Base-by-base conservation (phyloP, 345 rosid genomes). In the Psidium friedrichsthalianum region DNA sequence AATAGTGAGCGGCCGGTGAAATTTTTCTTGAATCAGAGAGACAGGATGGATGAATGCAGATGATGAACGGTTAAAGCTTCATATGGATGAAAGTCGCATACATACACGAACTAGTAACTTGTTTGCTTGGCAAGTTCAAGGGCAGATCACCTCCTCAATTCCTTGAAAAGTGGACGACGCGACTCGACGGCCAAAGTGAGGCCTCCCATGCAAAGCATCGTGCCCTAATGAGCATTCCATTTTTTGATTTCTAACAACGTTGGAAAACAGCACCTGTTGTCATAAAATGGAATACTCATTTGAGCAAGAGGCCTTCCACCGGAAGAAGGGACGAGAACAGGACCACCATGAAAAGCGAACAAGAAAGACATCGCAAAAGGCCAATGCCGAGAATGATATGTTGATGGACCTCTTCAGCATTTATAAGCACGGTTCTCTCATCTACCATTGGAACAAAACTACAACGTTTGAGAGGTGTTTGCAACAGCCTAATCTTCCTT, bases 251-350 rank as follows among this genome's bases (percentile, higher is more conserved):
- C 61, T 78, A 52, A 49, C 80, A 56, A 85, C 40, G 83, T n/a
- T 32, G 82, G 69, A 13, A 49, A 32, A 11, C 87, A 47, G 82
- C 61, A 32, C 16, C 16, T 44, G 84, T 83, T 80, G 58, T 40
- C 84, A 58, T 85, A 51, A n/a, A 18, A 61, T 90, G 93, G 91
- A 92, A 90, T 88, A 87, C 92, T 89, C 92, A 92, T 91, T 92
- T 92, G 91, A 90, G 93, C 90, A 89, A 89, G 92, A 92, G 83
- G 93, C 91, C 49, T 82, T 32, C 40, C 44, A 9, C n/a, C 59
- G 44, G 84, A 49, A 52, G 56, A 64, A 32, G n/a, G 78, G 58
- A n/a, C 11, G 24, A 49, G 42, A 12, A 32, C 76, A 29, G 83
- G 36, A 82, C 10, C 12, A 9, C 78, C 78, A 2, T 20, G 24